A percentile compares a stretch with the other conserved stretches of the same genome.
Conservation (phyloP, 495 filamentous ascomycete species). For the Penicillium maclennaniae region DNA sequence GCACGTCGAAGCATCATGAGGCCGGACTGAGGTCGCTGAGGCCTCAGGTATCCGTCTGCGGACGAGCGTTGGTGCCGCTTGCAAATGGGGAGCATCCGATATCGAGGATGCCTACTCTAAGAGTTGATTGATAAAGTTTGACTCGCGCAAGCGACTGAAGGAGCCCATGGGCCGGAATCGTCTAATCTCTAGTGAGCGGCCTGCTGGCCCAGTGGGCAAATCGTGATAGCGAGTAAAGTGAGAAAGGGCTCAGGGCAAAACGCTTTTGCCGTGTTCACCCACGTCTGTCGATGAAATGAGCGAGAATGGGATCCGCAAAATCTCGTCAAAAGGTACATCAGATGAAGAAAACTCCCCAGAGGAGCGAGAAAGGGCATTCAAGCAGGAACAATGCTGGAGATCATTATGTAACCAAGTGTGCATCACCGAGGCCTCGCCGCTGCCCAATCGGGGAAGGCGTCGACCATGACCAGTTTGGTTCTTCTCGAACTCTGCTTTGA, state of each 20-base stretch:
- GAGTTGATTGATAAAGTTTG: neutral
- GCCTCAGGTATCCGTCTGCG: too few species aligned
- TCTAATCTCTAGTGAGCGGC: neutral
- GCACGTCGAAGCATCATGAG: neutral
- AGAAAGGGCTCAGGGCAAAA: neutral
- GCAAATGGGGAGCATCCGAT: neutral
- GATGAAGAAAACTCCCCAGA: neutral
- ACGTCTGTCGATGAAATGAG: neutral
- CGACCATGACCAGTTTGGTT: neutral
- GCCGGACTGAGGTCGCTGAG: too few species aligned
- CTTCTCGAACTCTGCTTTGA: neutral
- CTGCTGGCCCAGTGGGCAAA: neutral
- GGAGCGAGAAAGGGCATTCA: neutral
- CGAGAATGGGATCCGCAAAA: neutral
- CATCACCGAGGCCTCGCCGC: neutral
- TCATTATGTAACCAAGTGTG: conserved; percentile 4
- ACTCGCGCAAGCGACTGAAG: neutral
- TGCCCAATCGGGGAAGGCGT: neutral
- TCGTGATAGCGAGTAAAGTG: neutral
- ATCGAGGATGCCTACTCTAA: neutral
- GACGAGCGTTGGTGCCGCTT: neutral
- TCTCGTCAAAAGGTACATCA: neutral
- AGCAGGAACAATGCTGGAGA: neutral
- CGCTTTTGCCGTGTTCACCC: neutral
- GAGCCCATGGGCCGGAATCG: neutral